Evolutionary conservation across 179 eudicot species (phyloP).

Genomic region (Silene noctiflora): DNA sequence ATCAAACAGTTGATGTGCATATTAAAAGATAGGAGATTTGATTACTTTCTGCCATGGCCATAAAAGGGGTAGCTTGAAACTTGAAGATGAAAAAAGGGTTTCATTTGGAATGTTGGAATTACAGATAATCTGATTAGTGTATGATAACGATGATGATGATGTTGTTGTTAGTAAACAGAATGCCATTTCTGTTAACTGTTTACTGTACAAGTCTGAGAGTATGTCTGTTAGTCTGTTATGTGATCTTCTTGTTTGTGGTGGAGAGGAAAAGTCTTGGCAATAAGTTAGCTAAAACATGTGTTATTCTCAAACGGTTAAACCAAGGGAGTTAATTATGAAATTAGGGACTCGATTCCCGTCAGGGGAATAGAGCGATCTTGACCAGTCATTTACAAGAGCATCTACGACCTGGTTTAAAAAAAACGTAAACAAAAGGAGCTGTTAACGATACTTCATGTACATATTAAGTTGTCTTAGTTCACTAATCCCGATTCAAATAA

Average conservation of each 20-base stretch:
- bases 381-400: no score
- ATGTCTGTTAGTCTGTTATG: neutral
- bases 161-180: slow-evolving; percentile 4
- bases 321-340: no score
- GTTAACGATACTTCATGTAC: no score
- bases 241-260: neutral
- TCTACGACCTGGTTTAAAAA: no score
- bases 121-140: slow-evolving; percentile 19
- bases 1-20: slow-evolving; percentile 25
- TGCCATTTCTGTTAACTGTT: slow-evolving; percentile 19
- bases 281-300: no score
- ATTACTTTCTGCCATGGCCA: slow-evolving; percentile 86
- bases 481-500: no score
- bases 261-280: neutral
- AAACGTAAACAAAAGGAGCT: no score
- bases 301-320: no score
- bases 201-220: neutral
- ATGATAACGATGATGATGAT: slow-evolving; percentile 4
- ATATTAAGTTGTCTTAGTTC: no score
- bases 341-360: no score
- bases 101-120: slow-evolving; percentile 29
- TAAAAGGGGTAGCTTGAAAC: slow-evolving; percentile 62
- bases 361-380: no score
- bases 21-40: neutral
- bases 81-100: slow-evolving; percentile 28